These are phyloP conservation scores for Cryptosporidium sp. DNA, from an alignment of 169 alveolate species.

Conservation along the genomic window DNA sequence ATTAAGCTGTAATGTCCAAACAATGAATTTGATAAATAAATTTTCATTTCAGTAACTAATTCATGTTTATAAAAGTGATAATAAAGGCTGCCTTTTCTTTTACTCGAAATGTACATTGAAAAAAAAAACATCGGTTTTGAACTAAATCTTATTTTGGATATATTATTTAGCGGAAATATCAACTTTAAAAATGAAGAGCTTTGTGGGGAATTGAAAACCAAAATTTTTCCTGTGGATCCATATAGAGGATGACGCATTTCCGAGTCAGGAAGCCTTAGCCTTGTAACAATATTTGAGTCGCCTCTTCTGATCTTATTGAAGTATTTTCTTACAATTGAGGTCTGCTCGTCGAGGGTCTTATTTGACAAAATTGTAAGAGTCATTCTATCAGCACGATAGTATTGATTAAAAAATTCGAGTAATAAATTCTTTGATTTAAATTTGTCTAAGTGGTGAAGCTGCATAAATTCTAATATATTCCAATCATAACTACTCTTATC, in stretches of 20 bases:
- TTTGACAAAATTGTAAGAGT: slow-evolving; percentile 43
- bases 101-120: slow-evolving; percentile 24
- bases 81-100: slow-evolving; percentile 59
- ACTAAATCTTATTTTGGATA: neutral
- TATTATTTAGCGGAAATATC: slow-evolving; percentile 10
- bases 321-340: neutral
- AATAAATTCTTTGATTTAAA: neutral
- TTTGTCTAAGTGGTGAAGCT: neutral
- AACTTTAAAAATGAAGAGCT: neutral
- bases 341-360: slow-evolving; percentile 27
- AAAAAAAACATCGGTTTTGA: slow-evolving; percentile 27
- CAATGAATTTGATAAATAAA: neutral
- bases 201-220: slow-evolving; percentile 7
- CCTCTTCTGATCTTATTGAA: slow-evolving; percentile 31
- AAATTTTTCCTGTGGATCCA: slow-evolving; percentile 5
- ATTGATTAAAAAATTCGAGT: slow-evolving; percentile 14
- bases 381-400: slow-evolving; percentile 54
- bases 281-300: slow-evolving; percentile 7
- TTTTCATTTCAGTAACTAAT: slow-evolving; percentile 23
- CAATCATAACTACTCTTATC: slow-evolving; percentile 7
- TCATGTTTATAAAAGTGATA: slow-evolving; percentile 27
- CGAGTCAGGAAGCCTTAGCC: neutral
- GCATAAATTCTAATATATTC: neutral
- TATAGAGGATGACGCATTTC: slow-evolving; percentile 7
- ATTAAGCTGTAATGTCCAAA: neutral